Base-by-base conservation (phyloP, 228 moss, liverwort and hornwort genomes). In the Sphagnum magellanicum region DNA sequence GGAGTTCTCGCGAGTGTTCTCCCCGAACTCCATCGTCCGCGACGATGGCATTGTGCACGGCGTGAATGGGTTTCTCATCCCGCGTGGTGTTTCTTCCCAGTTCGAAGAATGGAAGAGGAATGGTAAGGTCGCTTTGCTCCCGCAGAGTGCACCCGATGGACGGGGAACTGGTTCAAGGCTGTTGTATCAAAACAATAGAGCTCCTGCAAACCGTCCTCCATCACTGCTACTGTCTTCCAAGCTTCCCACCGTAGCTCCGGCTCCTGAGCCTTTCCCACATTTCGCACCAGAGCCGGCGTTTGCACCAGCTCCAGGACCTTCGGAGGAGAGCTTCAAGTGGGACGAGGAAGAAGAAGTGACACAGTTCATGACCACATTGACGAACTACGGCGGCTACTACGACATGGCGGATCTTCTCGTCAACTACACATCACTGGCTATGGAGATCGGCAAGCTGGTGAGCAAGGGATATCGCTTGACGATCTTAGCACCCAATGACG, bases 1-100 rank as follows among this genome's bases (percentile, higher is more conserved):
- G 6, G 84, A 82, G 5, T 78, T 63, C 49, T 76, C 79, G 12
- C 78, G 88, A 4, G 86, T 98, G 1, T 83, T 83, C 59, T 90
- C 93, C 4, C 94, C 92, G 0, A 94, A 98, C 79, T 73, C 81
- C 14, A 93, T 98, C 16, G 77, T 92, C 51, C 61, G 94, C 0
- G 75, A 71, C 4, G 98, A 98, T 53, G 98, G 98, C 65, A 77
- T 92, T 15, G 98, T 92, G 5, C 98, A 98, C 16, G 98, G 98
- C 6, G 74, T 98, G 0, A 78, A 83, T 4, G 89, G 90, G 55
- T 83, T 98, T 66, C 69, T 98, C 57, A 61, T 98, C 1, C 94
- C 98, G 0, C 73, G 69, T 0, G 73, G 68, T 0, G 81, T 98
- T 0, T 51, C 81, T 71, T 52, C 61, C 11, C 81, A 74, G 14